phyloP scores from a whole-genome alignment of 495 filamentous ascomycete genomes.

The Recurvomyces mirabilis region DNA sequence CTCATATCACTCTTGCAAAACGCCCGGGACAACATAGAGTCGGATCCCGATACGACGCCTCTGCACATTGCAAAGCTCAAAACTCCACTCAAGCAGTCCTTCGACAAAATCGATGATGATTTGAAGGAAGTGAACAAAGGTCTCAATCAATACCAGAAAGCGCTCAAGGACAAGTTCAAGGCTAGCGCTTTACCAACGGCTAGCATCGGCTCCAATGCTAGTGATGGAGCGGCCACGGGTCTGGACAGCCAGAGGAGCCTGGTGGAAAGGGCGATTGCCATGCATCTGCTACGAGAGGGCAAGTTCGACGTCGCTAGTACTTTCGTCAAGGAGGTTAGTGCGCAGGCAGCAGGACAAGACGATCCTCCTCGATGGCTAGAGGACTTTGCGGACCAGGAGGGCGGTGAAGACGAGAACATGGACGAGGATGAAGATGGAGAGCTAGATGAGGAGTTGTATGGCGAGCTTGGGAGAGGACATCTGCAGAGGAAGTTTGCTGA shows the following conservation, averaged over 20 bases:
- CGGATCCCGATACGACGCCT: constrained; percentile 59
- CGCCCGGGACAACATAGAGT: constrained; percentile 45
- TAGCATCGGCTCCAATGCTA: background rate
- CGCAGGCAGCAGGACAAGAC: constrained; percentile 7
- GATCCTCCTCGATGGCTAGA: constrained; percentile 2
- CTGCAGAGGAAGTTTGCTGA: constrained; percentile 71
- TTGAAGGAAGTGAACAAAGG: constrained; percentile 69
- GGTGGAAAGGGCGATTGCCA: constrained; percentile 85
- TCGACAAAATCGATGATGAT: constrained; percentile 66
- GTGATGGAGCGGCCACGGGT: constrained; percentile 54
- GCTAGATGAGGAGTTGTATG: constrained; percentile 37
- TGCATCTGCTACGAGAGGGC: constrained; percentile 92
- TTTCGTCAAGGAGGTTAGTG: constrained; percentile 57
- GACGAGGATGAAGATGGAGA: constrained; percentile 10
- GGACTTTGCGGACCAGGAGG: constrained; percentile 11
- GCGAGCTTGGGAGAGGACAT: constrained; percentile 29
- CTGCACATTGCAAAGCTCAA: constrained; percentile 72
- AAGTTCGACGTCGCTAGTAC: constrained; percentile 78
- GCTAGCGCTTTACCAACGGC: constrained; percentile 48
- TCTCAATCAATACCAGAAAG: constrained; percentile 69
- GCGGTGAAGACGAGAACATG: constrained; percentile 1
- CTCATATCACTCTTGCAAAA: constrained; percentile 64
- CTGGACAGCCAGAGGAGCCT: constrained; percentile 43
- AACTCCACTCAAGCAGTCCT: constrained; percentile 62
- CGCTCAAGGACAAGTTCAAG: constrained; percentile 60